Conservation (phyloP, 257 asterid genomes). For the Solanum etuberosum region DNA sequence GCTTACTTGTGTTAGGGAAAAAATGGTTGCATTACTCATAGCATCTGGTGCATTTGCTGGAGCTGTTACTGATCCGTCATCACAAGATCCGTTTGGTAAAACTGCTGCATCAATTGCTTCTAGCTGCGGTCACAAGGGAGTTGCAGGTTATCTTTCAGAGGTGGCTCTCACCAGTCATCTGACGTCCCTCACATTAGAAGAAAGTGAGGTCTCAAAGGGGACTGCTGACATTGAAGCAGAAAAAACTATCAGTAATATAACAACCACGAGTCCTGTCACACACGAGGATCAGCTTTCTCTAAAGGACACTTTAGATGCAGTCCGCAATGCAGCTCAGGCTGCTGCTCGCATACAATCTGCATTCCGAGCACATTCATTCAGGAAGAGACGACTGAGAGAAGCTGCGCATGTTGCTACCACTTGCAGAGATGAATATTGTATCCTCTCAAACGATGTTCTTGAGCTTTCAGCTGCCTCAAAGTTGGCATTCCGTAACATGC, state of each 20-base stretch:
- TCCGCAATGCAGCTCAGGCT: constrained; percentile 79
- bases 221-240: constrained; percentile 81
- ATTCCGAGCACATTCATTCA: constrained; percentile 93
- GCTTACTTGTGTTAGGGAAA: constrained; percentile 54
- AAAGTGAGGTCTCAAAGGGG: constrained; percentile 70
- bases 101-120: constrained; percentile 84
- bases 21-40: constrained; percentile 87
- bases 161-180: constrained; percentile 75
- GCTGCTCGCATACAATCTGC: constrained; percentile 98
- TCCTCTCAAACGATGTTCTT: constrained; percentile 29
- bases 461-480: constrained; percentile 60
- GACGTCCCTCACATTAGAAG: constrained; percentile 62
- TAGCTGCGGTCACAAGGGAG: constrained; percentile 66
- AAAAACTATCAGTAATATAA: constrained; percentile 37
- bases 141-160: constrained; percentile 95
- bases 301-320: constrained; percentile 66
- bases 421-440: constrained; percentile 36
- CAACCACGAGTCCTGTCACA: constrained; percentile 19
- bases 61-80: constrained; percentile 83
- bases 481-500: constrained; percentile 43
- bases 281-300: constrained; percentile 66
- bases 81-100: constrained; percentile 70
- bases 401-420: constrained; percentile 14
- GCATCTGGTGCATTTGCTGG: constrained; percentile 92
- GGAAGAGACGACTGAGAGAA: constrained; percentile 58